Percentiles rank a stretch among this genome's conserved stretches.
phyloP scores from a whole-genome alignment of 140 eudicot genomes.

The Oenanthe javanica region DNA sequence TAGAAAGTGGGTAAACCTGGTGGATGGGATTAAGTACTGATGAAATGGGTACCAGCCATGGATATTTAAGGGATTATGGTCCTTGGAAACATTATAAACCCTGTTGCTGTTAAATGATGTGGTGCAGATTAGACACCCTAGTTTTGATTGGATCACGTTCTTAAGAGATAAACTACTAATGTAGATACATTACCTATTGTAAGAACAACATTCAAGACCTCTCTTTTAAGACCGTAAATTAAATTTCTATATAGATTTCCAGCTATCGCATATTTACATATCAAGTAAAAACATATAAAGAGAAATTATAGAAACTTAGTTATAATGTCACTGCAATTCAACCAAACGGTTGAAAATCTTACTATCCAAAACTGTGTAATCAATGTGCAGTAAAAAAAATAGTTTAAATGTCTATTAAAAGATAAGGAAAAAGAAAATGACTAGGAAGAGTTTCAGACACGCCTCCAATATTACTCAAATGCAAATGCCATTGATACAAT shows the following conservation, averaged over 20 bases:
- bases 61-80: background rate
- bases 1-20: background rate
- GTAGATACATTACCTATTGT: background rate
- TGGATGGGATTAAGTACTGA: background rate
- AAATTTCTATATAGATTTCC: background rate
- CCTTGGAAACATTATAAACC: no score
- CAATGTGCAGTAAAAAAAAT: background rate
- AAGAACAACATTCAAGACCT: background rate
- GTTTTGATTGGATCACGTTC: background rate
- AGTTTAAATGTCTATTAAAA: background rate
- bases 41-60: background rate
- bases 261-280: background rate
- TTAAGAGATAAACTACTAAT: background rate
- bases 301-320: background rate
- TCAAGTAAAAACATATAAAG: background rate
- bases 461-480: background rate
- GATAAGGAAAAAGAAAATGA: background rate
- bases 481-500: background rate
- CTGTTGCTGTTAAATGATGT: background rate
- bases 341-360: background rate
- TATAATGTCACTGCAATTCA: background rate
- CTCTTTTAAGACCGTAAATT: background rate
- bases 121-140: background rate
- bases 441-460: background rate
- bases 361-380: background rate